A percentile compares a stretch with the other conserved stretches of the same genome.
These are phyloP conservation scores for Pestalotiopsis sp. DNA, from an alignment of 2,329 filamentous ascomycete species.

Conservation along the genomic window DNA sequence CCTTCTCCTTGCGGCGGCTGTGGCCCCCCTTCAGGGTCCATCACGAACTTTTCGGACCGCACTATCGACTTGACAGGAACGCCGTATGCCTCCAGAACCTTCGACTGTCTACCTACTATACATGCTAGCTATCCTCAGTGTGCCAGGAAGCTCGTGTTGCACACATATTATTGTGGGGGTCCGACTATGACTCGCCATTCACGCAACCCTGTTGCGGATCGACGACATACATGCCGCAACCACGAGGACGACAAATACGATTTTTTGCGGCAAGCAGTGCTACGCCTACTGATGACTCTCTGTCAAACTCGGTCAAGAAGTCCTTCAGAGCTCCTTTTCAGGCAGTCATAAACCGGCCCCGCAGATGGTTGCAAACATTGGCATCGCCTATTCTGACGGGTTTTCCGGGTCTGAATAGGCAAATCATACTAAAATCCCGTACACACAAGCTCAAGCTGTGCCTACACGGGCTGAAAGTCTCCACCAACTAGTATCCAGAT, in stretches of 20 bases:
- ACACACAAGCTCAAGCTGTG: background rate
- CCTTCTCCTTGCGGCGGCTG: background rate
- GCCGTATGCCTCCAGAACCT: background rate
- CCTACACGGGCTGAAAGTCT: background rate
- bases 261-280: background rate
- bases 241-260: background rate
- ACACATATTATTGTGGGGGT: constrained; percentile 8
- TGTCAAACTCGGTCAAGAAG: background rate
- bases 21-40: background rate
- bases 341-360: constrained; percentile 1
- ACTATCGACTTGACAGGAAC: background rate
- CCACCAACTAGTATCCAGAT: background rate
- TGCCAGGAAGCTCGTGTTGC: constrained; percentile 6
- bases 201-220: background rate
- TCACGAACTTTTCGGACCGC: background rate
- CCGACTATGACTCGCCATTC: background rate
- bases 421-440: background rate
- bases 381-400: background rate
- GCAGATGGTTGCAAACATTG: background rate
- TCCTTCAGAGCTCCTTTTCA: background rate
- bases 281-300: background rate
- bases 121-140: background rate
- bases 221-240: background rate
- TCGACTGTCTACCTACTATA: background rate
- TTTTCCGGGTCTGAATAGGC: background rate